Conservation (phyloP, 129 eudicot species). For the Kitagawia praeruptora region DNA sequence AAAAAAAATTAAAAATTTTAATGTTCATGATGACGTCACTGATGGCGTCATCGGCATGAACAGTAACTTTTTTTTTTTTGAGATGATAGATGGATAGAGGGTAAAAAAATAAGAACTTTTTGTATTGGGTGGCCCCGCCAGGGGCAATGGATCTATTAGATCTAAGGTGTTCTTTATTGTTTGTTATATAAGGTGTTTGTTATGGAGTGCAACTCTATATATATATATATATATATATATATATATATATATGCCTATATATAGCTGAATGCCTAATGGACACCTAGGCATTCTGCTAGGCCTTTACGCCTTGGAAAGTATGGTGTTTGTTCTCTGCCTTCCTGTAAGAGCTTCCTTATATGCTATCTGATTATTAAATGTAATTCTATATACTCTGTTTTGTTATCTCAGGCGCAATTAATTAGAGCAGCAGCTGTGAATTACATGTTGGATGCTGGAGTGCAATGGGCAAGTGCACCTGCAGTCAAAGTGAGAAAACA, state of each 20-base stretch:
- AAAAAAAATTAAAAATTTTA: no score
- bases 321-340: background rate
- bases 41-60: no score
- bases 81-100: no score
- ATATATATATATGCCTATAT: background rate
- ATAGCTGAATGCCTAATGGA: background rate
- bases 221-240: no score
- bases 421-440: constrained; percentile 73
- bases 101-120: no score
- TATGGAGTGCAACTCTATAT: no score
- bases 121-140: no score
- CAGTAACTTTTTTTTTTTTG: no score
- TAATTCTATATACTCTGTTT: background rate
- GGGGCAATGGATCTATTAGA: no score
- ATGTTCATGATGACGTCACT: no score
- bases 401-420: constrained; percentile 52
- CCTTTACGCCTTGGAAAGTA: background rate
- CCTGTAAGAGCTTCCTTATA: background rate
- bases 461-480: constrained; percentile 95
- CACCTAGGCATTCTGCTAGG: background rate
- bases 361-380: background rate
- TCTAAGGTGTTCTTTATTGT: no score
- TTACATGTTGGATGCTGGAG: constrained; percentile 86
- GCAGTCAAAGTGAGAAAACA: constrained; percentile 59
- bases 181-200: no score